Conservation (phyloP, 169 alveolate genomes). For the Eimeria nieschulzi region DNA sequence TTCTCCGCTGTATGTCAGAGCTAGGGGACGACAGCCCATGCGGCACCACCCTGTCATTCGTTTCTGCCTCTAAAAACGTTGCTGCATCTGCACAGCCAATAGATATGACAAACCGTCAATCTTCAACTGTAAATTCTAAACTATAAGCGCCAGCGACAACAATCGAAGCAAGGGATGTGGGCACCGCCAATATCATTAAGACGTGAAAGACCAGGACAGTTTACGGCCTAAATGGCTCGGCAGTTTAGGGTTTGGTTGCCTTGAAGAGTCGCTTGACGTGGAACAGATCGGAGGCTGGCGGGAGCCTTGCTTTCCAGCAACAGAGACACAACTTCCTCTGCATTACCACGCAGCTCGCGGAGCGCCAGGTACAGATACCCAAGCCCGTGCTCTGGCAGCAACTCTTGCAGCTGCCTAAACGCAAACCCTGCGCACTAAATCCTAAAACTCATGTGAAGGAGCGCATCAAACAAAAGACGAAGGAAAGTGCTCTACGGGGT, state of each 20-base stretch:
- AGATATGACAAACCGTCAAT: no score
- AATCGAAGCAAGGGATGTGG: neutral
- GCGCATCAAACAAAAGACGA: no score
- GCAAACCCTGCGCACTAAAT: neutral
- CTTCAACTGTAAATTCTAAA: neutral
- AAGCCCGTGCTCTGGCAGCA: conserved; percentile 50
- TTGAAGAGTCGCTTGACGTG: conserved; percentile 46
- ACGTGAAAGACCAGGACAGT: neutral
- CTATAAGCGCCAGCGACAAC: neutral
- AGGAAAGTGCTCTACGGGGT: no score
- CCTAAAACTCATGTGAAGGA: no score
- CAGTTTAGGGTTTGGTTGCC: conserved; percentile 3
- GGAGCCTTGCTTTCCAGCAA: conserved; percentile 46
- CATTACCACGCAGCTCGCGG: conserved; percentile 45
- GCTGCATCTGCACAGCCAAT: conserved; percentile 44
- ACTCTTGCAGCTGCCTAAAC: conserved; percentile 58
- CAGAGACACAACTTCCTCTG: conserved; percentile 58
- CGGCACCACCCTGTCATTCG: neutral
- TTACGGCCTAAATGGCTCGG: neutral
- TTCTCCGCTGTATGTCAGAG: conserved; percentile 31
- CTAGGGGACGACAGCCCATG: neutral
- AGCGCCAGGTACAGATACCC: conserved; percentile 51
- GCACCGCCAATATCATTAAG: neutral
- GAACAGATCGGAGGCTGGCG: conserved; percentile 38
- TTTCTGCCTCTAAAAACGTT: conserved; percentile 29